Conservation (phyloP, 495 filamentous ascomycete species). For the Hypoxylon lenormandii region DNA sequence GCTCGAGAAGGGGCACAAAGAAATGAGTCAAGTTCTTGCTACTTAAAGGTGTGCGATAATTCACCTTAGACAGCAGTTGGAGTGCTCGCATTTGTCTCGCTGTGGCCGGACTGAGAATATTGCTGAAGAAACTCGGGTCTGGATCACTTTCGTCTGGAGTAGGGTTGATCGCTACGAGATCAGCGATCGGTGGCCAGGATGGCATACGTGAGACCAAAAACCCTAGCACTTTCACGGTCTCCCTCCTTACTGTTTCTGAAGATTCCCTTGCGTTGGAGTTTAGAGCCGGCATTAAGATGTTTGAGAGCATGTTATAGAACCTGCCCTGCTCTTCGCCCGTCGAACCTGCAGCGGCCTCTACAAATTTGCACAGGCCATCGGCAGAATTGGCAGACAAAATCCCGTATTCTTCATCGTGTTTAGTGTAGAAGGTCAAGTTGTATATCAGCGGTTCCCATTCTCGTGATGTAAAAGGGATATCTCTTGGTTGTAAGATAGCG, state of each 20-base stretch:
- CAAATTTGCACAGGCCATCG: constrained; percentile 81
- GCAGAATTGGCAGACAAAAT: constrained; percentile 84
- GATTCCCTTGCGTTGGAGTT: constrained; percentile 76
- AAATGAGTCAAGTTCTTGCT: constrained; percentile 84
- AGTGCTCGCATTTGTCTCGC: constrained; percentile 87
- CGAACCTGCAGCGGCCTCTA: constrained; percentile 67
- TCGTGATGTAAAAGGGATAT: constrained; percentile 68
- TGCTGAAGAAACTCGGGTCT: constrained; percentile 92
- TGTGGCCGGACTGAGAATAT: constrained; percentile 89
- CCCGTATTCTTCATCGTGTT: constrained; percentile 85
- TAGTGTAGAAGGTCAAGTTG: constrained; percentile 90
- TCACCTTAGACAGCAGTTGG: constrained; percentile 75
- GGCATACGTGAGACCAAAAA: constrained; percentile 79
- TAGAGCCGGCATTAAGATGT: constrained; percentile 78
- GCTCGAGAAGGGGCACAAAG: constrained; percentile 90
- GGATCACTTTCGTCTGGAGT: constrained; percentile 74
- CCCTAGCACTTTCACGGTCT: constrained; percentile 81
- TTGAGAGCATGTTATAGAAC: constrained; percentile 65
- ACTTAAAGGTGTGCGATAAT: constrained; percentile 69
- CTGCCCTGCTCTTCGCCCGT: constrained; percentile 50
- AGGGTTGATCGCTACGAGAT: constrained; percentile 78
- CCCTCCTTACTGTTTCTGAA: constrained; percentile 84
- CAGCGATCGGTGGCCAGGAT: constrained; percentile 73
- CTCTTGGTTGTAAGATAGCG: constrained; percentile 70
- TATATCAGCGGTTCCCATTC: constrained; percentile 92